Evolutionary conservation across 805 yeast species (phyloP).

Genomic region (Wilhelminamyces savonicus): DNA sequence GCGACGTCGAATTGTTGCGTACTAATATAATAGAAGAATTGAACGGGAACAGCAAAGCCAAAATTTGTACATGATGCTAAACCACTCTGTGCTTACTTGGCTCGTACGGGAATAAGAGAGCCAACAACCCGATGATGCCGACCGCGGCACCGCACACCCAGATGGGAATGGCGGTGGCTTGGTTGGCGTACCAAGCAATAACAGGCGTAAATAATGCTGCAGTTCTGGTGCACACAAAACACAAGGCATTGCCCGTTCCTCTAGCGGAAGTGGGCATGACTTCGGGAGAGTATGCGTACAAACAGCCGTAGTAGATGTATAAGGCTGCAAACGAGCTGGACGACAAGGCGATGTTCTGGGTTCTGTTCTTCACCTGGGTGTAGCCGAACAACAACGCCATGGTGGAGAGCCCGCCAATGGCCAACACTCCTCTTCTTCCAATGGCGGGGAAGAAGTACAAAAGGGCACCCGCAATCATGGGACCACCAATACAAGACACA

Average conservation of each 20-base stretch:
- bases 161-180: slow-evolving; percentile 23
- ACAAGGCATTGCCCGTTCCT: slow-evolving; percentile 30
- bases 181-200: slow-evolving; percentile 26
- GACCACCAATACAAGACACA: slow-evolving; percentile 45
- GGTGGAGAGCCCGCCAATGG: slow-evolving; percentile 13
- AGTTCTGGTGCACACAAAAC: slow-evolving; percentile 23
- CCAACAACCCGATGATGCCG: slow-evolving; percentile 24
- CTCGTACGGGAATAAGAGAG: slow-evolving; percentile 29
- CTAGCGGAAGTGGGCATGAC: slow-evolving; percentile 30
- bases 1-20: too few species aligned
- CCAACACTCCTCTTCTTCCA: slow-evolving; percentile 55
- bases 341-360: slow-evolving; percentile 12
- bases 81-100: slow-evolving; percentile 25
- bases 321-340: slow-evolving; percentile 12
- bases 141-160: slow-evolving; percentile 32
- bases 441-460: slow-evolving; percentile 16
- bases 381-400: slow-evolving; percentile 17
- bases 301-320: slow-evolving; percentile 20
- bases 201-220: slow-evolving; percentile 26
- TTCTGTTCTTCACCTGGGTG: slow-evolving; percentile 11
- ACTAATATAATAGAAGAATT: too few species aligned
- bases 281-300: slow-evolving; percentile 32
- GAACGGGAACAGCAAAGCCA: too few species aligned
- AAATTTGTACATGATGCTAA: too few species aligned
- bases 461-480: slow-evolving; percentile 43